Percentiles rank a stretch among this genome's conserved stretches.
Conservation (phyloP, 345 rosid species). For the Kandelia obovata region DNA sequence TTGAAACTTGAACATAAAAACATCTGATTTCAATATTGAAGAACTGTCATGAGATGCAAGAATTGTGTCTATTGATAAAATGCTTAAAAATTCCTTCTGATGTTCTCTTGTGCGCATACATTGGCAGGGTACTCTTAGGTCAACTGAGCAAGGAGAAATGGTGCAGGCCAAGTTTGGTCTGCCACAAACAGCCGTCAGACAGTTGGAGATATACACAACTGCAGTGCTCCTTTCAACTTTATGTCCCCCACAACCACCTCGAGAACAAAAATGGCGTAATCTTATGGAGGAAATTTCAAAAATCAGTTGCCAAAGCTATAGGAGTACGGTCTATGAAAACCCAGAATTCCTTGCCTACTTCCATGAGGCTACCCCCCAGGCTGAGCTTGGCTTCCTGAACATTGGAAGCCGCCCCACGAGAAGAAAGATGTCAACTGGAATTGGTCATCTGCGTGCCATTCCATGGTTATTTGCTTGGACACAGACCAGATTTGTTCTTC, state of each 20-base stretch:
- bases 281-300: constrained; percentile 94
- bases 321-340: constrained; percentile 78
- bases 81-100: neutral
- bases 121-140: constrained; percentile 82
- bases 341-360: constrained; percentile 91
- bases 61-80: neutral
- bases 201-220: constrained; percentile 91
- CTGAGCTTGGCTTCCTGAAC: constrained; percentile 90
- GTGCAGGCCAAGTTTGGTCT: constrained; percentile 97
- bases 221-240: constrained; percentile 91
- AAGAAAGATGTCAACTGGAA: constrained; percentile 80
- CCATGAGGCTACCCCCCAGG: constrained; percentile 96
- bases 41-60: neutral
- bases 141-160: constrained; percentile 99
- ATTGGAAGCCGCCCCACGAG: constrained; percentile 94
- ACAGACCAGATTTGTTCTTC: constrained; percentile 94
- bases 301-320: constrained; percentile 68
- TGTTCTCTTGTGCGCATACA: neutral
- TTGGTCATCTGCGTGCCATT: constrained; percentile 95
- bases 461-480: constrained; percentile 99
- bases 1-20: no score
- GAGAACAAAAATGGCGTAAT: constrained; percentile 87
- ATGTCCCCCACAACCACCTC: constrained; percentile 82
- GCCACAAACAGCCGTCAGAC: constrained; percentile 87
- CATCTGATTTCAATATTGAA: no score